Evolutionary conservation across 2,329 filamentous ascomycete genomes (phyloP), one percentile per base, ranked within the genome.

Genomic region (Diaporthe aspalathi): DNA sequence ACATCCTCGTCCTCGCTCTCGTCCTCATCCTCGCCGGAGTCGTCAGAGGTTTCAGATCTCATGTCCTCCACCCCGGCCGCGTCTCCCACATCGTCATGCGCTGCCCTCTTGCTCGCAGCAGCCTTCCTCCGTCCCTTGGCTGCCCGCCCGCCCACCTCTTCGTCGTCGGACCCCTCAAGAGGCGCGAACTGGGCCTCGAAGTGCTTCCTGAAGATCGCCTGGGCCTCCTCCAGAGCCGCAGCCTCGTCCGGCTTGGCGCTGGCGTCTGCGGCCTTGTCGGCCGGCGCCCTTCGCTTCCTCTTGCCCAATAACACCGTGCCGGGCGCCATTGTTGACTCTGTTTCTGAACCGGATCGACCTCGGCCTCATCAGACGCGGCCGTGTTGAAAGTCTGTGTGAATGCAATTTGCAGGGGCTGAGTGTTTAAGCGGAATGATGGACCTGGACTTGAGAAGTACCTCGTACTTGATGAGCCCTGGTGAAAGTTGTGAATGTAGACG

Each of bases 181-280:
- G 95, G 94, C 79, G 90, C 89, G 83, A 98, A 98, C 78, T 93
- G 91, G 35, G 93, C 89, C 82, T 98, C 96, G 79, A 98, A 98
- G 79, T 95, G 92, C 76, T 89, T 90, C 71, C 91, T 90, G 77
- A 99, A 93, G 71, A 95, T 88, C 70, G 92, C 93, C 76, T 93
- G 90, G 16, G 92, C 86, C 71, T 91, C 87, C 74, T 88, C 84
- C 50, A 81, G 29, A 80, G 74, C 67, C 17, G 63, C 74, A 6
- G 72, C 65, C 35, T 54, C 40, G 27, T 70, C 62, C 24, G 60
- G 17, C n/a, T 71, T 54, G n/a, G 70, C 65, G 29, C 38, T 63
- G 20, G 24, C 53, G 17, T 49, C 27, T n/a, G 70, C 47, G 45
- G 22, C 69, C 57, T 69, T 69, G 17, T 54, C 45, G 40, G 38